These are phyloP conservation scores for Venturia aucupariae DNA, from an alignment of 2,329 filamentous ascomycete species.

Conservation along the genomic window DNA sequence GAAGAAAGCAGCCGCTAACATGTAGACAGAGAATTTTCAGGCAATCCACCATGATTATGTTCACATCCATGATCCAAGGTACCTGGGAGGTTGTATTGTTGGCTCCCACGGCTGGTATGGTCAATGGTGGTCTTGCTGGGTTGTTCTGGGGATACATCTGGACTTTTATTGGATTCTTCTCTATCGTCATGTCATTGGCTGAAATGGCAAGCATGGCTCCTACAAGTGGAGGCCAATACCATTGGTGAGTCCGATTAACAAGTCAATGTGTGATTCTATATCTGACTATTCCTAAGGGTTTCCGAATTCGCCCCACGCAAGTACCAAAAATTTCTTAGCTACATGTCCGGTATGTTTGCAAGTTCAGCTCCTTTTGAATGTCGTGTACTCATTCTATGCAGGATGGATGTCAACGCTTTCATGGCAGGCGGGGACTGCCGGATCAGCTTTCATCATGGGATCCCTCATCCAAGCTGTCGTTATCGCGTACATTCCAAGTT, in stretches of 20 bases:
- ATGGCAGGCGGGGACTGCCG: constrained; percentile 15
- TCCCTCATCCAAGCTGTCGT: constrained; percentile 14
- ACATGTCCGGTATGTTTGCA: constrained; percentile 19
- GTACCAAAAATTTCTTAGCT: constrained; percentile 23
- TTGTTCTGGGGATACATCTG: constrained; percentile 27
- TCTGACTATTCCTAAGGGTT: constrained; percentile 16
- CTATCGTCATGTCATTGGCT: constrained; percentile 25
- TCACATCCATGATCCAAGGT: constrained; percentile 14
- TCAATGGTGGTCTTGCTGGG: constrained; percentile 28
- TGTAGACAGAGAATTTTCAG: constrained; percentile 11
- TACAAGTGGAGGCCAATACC: constrained; percentile 17
- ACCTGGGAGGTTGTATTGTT: constrained; percentile 10
- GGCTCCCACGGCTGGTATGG: constrained; percentile 18
- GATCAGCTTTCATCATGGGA: constrained; percentile 12
- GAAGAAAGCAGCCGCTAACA: neutral
- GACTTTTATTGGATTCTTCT: constrained; percentile 25
- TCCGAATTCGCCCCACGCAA: constrained; percentile 23
- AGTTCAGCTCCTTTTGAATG: neutral
- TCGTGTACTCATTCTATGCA: neutral
- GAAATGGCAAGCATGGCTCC: constrained; percentile 26
- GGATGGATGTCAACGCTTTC: constrained; percentile 15
- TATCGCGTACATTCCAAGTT: constrained; percentile 7
- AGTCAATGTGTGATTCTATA: neutral
- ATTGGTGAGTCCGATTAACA: constrained; percentile 16
- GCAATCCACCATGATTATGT: constrained; percentile 15